These are phyloP conservation scores for Puccinia horiana DNA, from an alignment of 1,284 basidiomycete genomes.

Conservation along the genomic window DNA sequence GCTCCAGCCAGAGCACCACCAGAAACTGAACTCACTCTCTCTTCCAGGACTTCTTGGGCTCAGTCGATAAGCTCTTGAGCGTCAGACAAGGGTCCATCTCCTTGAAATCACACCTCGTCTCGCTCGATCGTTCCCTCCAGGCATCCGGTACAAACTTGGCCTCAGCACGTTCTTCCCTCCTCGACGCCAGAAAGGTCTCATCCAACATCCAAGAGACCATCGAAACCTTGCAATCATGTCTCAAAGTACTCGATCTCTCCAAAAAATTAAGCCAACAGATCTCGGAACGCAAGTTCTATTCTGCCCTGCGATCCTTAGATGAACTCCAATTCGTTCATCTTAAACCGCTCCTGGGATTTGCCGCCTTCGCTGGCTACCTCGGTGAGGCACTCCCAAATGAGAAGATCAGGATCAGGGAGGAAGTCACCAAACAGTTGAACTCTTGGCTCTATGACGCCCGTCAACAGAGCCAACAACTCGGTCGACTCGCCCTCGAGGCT, in stretches of 20 bases:
- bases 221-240: constrained; percentile 85
- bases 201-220: constrained; percentile 94
- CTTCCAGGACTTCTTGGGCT: constrained; percentile 90
- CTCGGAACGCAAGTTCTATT: constrained; percentile 89
- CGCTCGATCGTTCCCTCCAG: constrained; percentile 65
- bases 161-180: constrained; percentile 70
- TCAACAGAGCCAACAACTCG: constrained; percentile 82
- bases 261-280: constrained; percentile 91
- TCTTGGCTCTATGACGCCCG: constrained; percentile 95
- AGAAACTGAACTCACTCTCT: no score
- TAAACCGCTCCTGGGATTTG: constrained; percentile 78
- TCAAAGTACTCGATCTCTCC: constrained; percentile 91
- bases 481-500: constrained; percentile 80
- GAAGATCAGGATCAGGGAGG: constrained; percentile 82
- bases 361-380: constrained; percentile 88
- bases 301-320: constrained; percentile 87
- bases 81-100: constrained; percentile 73
- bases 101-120: constrained; percentile 64
- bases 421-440: constrained; percentile 91
- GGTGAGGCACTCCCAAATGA: constrained; percentile 87
- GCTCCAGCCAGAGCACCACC: background rate
- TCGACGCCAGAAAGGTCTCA: constrained; percentile 88
- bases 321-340: constrained; percentile 89
- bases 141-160: constrained; percentile 76
- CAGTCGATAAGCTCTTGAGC: constrained; percentile 89